Percentiles rank a stretch among this genome's conserved stretches.
These are phyloP conservation scores for Fusarium sulawesiense DNA, from an alignment of 2,329 filamentous ascomycete species.

Conservation along the genomic window DNA sequence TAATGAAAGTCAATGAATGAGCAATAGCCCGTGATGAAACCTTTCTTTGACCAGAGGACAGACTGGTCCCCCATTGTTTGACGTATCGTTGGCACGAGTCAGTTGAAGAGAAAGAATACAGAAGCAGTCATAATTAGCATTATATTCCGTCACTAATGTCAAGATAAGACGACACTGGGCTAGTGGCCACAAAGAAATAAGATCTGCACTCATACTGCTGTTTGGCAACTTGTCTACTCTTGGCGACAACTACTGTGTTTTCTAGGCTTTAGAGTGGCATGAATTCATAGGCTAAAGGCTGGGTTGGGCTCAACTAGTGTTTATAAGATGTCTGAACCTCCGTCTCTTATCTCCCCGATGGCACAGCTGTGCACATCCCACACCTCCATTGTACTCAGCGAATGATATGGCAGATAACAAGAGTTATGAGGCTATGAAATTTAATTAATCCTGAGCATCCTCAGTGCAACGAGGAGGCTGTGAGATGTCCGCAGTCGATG, in stretches of 20 bases:
- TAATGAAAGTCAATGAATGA: slow-evolving; percentile 25
- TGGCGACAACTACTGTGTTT: not conserved
- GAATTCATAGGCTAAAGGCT: too few species aligned
- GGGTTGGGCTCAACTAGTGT: not conserved
- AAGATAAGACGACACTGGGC: not conserved
- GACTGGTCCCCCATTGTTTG: too few species aligned
- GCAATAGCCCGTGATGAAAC: not conserved
- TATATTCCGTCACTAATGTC: too few species aligned
- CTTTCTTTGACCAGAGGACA: not conserved
- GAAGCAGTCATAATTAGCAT: too few species aligned
- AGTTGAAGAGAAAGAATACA: not conserved
- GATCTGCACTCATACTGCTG: not conserved
- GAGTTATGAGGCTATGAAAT: not conserved
- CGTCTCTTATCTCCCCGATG: not conserved
- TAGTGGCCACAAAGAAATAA: not conserved
- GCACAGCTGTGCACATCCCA: not conserved
- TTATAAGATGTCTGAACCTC: not conserved
- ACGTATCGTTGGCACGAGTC: too few species aligned
- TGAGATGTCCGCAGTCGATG: not conserved
- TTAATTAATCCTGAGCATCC: accelerated
- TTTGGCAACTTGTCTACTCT: not conserved
- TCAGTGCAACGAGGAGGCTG: too few species aligned
- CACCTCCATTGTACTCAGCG: not conserved
- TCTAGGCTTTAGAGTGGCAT: not conserved
- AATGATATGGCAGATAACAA: not conserved